Percentiles rank a stretch among this genome's conserved stretches.
These are phyloP conservation scores for Colletotrichum godetiae DNA, from an alignment of 2,329 filamentous ascomycete species.

Conservation along the genomic window DNA sequence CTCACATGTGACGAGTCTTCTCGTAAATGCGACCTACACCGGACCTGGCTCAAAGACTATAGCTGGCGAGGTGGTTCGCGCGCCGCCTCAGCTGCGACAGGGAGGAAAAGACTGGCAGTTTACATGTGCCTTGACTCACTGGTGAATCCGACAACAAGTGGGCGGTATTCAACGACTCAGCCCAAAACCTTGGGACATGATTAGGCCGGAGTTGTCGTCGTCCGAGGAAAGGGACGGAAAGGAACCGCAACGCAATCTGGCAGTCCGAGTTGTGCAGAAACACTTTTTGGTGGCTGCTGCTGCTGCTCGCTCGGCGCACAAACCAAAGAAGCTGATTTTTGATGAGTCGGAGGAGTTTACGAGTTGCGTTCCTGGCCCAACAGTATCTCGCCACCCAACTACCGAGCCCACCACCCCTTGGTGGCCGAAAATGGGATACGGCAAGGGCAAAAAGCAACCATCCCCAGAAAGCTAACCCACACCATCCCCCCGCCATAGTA, in stretches of 20 bases:
- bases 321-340: background rate
- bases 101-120: background rate
- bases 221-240: constrained; percentile 5
- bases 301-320: background rate
- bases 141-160: constrained; percentile 9
- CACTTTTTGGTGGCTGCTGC: background rate
- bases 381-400: constrained; percentile 30
- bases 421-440: background rate
- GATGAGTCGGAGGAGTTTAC: background rate
- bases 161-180: constrained; percentile 25
- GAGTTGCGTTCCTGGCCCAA: constrained; percentile 29
- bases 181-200: constrained; percentile 1
- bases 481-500: constrained; percentile 12
- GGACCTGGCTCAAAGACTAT: background rate
- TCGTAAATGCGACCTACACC: constrained; percentile 20
- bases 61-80: constrained; percentile 16
- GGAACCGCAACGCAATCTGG: background rate
- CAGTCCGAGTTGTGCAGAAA: background rate
- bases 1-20: constrained; percentile 27
- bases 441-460: background rate
- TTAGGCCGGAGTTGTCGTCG: background rate
- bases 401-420: constrained; percentile 24
- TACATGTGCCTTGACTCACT: constrained; percentile 32
- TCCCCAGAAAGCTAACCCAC: constrained; percentile 22
- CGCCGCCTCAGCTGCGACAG: constrained; percentile 1